phyloP scores from a whole-genome alignment of 2,329 filamentous ascomycete genomes.

The Sporothrix variecibatus region DNA sequence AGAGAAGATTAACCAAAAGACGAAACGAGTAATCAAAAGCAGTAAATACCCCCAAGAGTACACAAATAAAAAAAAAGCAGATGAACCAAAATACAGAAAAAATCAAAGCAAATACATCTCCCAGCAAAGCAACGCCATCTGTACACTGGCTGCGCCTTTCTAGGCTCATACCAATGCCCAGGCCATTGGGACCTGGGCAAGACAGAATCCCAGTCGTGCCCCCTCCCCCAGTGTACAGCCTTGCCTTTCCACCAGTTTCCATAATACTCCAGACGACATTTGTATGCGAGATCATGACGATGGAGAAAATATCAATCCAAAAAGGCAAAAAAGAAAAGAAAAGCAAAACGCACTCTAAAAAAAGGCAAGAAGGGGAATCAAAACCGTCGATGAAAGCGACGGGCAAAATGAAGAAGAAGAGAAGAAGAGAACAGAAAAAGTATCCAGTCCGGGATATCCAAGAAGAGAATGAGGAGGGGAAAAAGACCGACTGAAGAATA shows the following conservation, averaged over 20 bases:
- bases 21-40: neutral
- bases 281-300: neutral
- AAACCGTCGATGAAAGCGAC: neutral
- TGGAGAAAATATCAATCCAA: neutral
- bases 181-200: neutral
- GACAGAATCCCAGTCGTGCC: neutral
- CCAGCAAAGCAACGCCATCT: neutral
- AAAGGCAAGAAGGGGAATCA: slow-evolving; percentile 27
- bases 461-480: neutral
- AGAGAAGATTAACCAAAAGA: neutral
- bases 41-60: neutral
- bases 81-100: neutral
- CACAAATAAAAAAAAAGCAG: neutral
- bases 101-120: neutral
- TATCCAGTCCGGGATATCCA: neutral
- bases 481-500: neutral
- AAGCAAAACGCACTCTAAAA: slow-evolving; percentile 16
- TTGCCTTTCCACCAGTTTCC: neutral
- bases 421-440: neutral
- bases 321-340: neutral
- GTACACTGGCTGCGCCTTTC: neutral
- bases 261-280: neutral
- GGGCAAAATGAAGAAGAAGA: neutral
- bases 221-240: neutral
- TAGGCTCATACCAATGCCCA: neutral